A percentile compares a stretch with the other conserved stretches of the same genome.
Evolutionary conservation across 1,284 basidiomycete genomes (phyloP).

Genomic region (Fomitiporia mediterranea): DNA sequence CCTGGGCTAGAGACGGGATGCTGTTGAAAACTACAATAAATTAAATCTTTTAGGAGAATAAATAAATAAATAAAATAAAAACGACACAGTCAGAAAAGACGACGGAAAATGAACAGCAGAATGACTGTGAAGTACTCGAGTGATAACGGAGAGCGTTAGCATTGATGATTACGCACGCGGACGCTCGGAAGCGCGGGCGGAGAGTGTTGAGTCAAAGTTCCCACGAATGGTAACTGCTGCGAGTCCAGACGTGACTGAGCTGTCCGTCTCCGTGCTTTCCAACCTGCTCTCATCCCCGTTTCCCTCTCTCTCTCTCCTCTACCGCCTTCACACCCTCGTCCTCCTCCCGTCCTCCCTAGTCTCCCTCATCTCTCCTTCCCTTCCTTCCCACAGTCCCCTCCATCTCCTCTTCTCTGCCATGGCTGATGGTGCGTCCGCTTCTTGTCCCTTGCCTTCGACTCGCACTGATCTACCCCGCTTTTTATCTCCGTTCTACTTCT

Average conservation of each 20-base stretch:
- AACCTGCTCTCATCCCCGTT: neutral
- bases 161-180: neutral
- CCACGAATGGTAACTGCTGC: neutral
- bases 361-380: conserved; percentile 28
- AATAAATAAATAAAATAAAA: too few relatives aligned
- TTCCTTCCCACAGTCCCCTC: conserved; percentile 31
- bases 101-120: too few relatives aligned
- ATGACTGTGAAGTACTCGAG: too few relatives aligned
- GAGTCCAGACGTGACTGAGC: neutral
- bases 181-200: neutral
- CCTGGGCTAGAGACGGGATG: too few relatives aligned
- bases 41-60: too few relatives aligned
- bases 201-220: conserved; percentile 1
- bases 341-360: conserved; percentile 31
- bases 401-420: conserved; percentile 6
- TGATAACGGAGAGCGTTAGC: neutral
- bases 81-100: too few relatives aligned
- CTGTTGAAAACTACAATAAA: too few relatives aligned
- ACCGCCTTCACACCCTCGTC: conserved; percentile 26
- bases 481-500: neutral
- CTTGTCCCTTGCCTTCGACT: neutral
- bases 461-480: neutral
- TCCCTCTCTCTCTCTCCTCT: conserved; percentile 12
- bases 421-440: conserved; percentile 14
- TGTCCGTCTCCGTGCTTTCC: neutral